Conservation (phyloP, 768 basidiomycete genomes). For the Solioccasus polychromus region DNA sequence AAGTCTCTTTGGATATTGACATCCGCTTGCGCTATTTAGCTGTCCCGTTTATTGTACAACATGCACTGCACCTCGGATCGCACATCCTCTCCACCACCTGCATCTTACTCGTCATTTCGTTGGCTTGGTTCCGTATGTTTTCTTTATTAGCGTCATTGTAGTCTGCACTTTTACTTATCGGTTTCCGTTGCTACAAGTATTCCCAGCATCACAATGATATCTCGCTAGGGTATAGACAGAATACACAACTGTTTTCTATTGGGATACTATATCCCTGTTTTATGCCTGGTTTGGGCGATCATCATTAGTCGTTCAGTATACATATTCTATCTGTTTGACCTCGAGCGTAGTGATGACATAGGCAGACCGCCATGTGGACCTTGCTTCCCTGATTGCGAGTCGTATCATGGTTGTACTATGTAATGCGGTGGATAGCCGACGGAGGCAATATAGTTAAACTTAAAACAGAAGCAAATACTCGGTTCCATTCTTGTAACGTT, state of each 20-base stretch:
- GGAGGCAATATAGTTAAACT: slow-evolving; percentile 22
- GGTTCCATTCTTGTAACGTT: not conserved
- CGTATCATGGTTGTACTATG: not conserved
- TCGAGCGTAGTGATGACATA: not conserved
- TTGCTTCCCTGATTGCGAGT: not conserved
- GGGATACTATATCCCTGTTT: slow-evolving; percentile 5
- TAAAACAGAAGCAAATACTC: slow-evolving; percentile 28
- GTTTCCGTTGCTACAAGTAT: slow-evolving; percentile 31
- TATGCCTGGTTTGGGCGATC: too few relatives aligned
- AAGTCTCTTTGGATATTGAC: slow-evolving; percentile 8
- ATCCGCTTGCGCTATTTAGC: slow-evolving; percentile 14
- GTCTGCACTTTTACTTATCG: slow-evolving; percentile 27
- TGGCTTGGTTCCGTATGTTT: slow-evolving; percentile 19
- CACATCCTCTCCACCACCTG: slow-evolving; percentile 11
- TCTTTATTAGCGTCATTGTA: slow-evolving; percentile 29
- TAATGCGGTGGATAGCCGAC: not conserved
- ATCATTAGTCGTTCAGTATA: not conserved
- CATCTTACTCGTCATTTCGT: slow-evolving; percentile 22
- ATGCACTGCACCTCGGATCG: slow-evolving; percentile 20
- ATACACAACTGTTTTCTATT: slow-evolving; percentile 16
- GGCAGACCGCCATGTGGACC: not conserved
- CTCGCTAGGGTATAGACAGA: slow-evolving; percentile 26
- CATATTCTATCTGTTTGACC: too few relatives aligned
- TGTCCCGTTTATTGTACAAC: slow-evolving; percentile 25
- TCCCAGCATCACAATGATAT: slow-evolving; percentile 28